phyloP scores from a whole-genome alignment of 768 basidiomycete genomes.

The Chalciporus chontae region DNA sequence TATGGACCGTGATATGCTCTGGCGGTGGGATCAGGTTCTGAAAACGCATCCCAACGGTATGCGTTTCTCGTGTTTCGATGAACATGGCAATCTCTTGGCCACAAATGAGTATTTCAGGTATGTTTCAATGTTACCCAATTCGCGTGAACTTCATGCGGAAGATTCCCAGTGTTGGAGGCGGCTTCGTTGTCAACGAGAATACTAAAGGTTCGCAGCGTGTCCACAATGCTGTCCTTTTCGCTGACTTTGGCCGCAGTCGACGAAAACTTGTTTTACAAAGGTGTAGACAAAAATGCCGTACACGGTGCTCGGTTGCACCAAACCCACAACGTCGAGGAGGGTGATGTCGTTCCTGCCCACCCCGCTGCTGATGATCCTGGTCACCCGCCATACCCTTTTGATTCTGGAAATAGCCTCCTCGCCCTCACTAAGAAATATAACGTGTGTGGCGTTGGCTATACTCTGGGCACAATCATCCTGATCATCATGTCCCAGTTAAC shows the following conservation, averaged over 20 bases:
- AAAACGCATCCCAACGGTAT: constrained; percentile 92
- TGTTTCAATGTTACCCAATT: not conserved
- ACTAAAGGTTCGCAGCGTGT: constrained; percentile 60
- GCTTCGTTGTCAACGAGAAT: constrained; percentile 93
- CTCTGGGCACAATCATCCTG: constrained; percentile 1
- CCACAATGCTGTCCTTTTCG: not conserved
- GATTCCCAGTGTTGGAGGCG: constrained; percentile 71
- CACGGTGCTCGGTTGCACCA: constrained; percentile 79
- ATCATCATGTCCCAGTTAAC: constrained; percentile 58
- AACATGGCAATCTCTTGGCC: constrained; percentile 81
- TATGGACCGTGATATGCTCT: constrained; percentile 89
- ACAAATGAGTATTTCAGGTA: constrained; percentile 92
- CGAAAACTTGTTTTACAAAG: constrained; percentile 94
- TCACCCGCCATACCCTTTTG: constrained; percentile 83
- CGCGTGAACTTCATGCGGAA: not conserved
- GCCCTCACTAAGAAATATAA: constrained; percentile 78
- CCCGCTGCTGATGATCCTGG: constrained; percentile 29
- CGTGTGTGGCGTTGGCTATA: constrained; percentile 41
- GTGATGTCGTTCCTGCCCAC: constrained; percentile 10
- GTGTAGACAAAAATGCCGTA: constrained; percentile 78
- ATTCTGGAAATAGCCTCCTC: constrained; percentile 70
- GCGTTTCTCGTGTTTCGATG: constrained; percentile 82
- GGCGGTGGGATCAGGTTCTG: constrained; percentile 87
- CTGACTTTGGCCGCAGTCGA: constrained; percentile 49
- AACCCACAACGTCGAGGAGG: constrained; percentile 41